Evolutionary conservation across 306 rosid species (phyloP).

Genomic region (Acacia confusa): DNA sequence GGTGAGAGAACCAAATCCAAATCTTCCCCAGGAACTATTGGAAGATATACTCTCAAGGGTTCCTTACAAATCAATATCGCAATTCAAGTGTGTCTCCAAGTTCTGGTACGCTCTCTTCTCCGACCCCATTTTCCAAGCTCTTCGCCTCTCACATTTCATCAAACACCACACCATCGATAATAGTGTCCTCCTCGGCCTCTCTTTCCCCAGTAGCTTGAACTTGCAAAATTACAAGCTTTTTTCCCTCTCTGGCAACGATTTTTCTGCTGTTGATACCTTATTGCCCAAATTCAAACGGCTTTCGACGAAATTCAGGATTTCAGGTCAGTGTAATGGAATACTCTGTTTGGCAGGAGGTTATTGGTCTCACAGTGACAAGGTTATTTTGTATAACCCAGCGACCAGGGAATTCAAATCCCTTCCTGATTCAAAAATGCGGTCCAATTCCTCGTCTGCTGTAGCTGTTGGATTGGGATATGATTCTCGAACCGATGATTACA

Average conservation of each 20-base stretch:
- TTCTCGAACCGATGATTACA: constrained; percentile 25
- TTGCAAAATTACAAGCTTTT: constrained; percentile 19
- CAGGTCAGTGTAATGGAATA: constrained; percentile 34
- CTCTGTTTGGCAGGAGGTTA: constrained; percentile 25
- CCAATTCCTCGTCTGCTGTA: constrained; percentile 4
- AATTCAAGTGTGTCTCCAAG: constrained; percentile 17
- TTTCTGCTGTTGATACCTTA: constrained; percentile 1
- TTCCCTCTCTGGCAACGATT: constrained; percentile 3
- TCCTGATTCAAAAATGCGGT: constrained; percentile 11
- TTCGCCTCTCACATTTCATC: constrained; percentile 19
- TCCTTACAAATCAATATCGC: background rate
- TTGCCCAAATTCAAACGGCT: constrained; percentile 14
- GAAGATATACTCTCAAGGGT: constrained; percentile 13
- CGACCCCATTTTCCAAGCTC: constrained; percentile 8
- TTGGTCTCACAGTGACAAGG: constrained; percentile 12
- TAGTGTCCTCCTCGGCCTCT: constrained; percentile 13
- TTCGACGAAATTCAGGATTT: constrained; percentile 23
- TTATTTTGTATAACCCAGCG: constrained; percentile 29
- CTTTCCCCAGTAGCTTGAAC: constrained; percentile 15
- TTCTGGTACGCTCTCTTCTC: background rate
- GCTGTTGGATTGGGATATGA: constrained; percentile 39
- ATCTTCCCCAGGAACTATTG: background rate
- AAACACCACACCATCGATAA: background rate
- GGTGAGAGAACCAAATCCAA: background rate
- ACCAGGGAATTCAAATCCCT: constrained; percentile 24